Percentiles rank a stretch among this genome's conserved stretches.
Conservation (phyloP, 257 asterid genomes). For the Solanum chiquidenum region DNA sequence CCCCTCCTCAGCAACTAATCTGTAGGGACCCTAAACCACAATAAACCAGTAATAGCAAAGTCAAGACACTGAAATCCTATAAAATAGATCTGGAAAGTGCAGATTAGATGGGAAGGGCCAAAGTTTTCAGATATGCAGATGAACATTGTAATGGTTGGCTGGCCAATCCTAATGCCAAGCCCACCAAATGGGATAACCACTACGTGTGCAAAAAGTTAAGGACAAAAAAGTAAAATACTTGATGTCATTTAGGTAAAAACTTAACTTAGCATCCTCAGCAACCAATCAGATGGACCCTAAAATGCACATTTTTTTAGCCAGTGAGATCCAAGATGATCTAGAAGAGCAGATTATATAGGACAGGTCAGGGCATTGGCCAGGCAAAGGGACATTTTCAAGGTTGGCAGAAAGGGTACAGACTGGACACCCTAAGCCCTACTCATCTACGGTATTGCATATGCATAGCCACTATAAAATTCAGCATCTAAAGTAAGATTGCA, state of each 20-base stretch:
- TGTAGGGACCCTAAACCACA: slow-evolving; percentile 76
- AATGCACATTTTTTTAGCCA: neutral
- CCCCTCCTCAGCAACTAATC: slow-evolving; percentile 96
- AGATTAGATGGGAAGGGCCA: neutral
- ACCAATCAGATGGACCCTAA: neutral
- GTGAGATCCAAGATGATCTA: neutral
- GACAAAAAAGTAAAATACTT: neutral
- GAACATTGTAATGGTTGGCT: neutral
- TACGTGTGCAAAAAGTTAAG: neutral
- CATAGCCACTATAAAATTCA: neutral
- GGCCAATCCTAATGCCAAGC: neutral
- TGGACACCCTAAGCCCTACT: neutral
- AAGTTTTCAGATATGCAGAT: neutral
- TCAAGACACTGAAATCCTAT: neutral
- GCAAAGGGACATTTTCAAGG: neutral
- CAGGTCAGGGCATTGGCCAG: neutral
- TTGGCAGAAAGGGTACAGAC: neutral
- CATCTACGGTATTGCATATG: neutral
- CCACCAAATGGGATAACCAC: neutral
- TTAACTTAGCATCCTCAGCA: neutral
- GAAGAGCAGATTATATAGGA: neutral
- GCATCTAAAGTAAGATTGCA: neutral
- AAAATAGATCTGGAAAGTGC: neutral
- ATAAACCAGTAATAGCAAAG: slow-evolving; percentile 9
- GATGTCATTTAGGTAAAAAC: neutral